These are phyloP conservation scores for Exophiala phaeomuriformis DNA, from an alignment of 2,329 filamentous ascomycete genomes.

Conservation along the genomic window DNA sequence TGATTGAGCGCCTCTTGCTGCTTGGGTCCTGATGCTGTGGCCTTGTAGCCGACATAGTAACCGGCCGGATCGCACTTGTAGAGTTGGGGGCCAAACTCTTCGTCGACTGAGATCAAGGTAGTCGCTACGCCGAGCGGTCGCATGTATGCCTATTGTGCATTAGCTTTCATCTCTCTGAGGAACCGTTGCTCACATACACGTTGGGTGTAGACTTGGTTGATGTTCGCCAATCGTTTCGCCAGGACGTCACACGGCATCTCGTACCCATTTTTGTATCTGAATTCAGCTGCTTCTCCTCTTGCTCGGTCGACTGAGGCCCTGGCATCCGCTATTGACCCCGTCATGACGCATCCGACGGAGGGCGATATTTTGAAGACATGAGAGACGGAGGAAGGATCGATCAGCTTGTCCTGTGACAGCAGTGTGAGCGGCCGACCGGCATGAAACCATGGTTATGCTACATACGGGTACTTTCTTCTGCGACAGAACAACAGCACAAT, in stretches of 20 bases:
- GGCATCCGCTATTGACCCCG: constrained; percentile 94
- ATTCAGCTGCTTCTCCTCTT: constrained; percentile 91
- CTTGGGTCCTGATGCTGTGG: constrained; percentile 92
- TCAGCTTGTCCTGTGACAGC: constrained; percentile 81
- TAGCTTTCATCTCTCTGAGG: constrained; percentile 2
- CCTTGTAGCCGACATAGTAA: constrained; percentile 98
- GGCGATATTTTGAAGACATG: constrained; percentile 97
- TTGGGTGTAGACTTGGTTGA: constrained; percentile 98
- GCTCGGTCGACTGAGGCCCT: constrained; percentile 87
- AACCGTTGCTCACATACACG: constrained; percentile 49
- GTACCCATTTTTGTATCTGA: constrained; percentile 97
- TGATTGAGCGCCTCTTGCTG: constrained; percentile 98
- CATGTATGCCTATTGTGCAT: constrained; percentile 74
- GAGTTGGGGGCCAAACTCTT: constrained; percentile 84
- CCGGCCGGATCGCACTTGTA: constrained; percentile 98
- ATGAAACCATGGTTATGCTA: constrained; percentile 21
- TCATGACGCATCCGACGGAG: constrained; percentile 96
- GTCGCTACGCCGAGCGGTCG: constrained; percentile 91
- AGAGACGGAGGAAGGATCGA: constrained; percentile 92
- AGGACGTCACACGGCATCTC: constrained; percentile 98
- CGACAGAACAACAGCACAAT: constrained; percentile 92
- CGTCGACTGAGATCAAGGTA: constrained; percentile 88
- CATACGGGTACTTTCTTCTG: constrained; percentile 99
- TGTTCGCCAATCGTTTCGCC: constrained; percentile 94
- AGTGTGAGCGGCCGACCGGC: constrained; percentile 16